Base-by-base conservation (phyloP, 495 filamentous ascomycete species). In the Bryoglossum gracile region DNA sequence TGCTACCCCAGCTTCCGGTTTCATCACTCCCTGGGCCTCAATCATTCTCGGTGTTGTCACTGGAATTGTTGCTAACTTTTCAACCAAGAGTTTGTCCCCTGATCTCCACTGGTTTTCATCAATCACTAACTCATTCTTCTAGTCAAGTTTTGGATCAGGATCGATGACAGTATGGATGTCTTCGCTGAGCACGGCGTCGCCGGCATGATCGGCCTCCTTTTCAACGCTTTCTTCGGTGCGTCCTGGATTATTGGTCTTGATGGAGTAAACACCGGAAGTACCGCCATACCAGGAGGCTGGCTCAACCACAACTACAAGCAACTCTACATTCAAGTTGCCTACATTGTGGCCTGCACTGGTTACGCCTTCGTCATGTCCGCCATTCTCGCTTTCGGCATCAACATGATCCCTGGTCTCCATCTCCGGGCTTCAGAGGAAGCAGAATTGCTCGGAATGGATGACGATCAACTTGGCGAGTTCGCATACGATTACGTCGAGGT, bases 401-500 rank as follows among this genome's bases (percentile, higher is more conserved):
- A 98, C 70, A 66, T 80, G 54, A 81, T 92, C 43, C 92, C 92
- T 4, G 94, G 94, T 23, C 77, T 98, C 11, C 78, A 95, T 54
- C 84, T 98, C 49, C 86, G 92, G 37, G 92, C 92, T 9, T 87
- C 82, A 25, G 88, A 94, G 59, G 87, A 98, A 69, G 92, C 94
- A n/a, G 92, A 98, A 66, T 78, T 98, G 16, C 79, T 97, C 43
- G 92, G 92, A 48, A 95, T 97, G 90, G 92, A 98, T 58, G 94
- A 97, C 64, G 92, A 98, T 70, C 92, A 98, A 63, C 84, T 96
- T 26, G 92, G 92, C 62, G 92, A 98, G 67, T 98, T 98, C 62
- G 94, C 92, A 5, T 98, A 98, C 71, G 92, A 98, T 68, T 98
- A 98, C 65, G 92, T 98, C 57, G 92, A 98, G 73, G 92, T 98